Conservation (phyloP, 768 basidiomycete genomes). For the Tricholoma matsutake region DNA sequence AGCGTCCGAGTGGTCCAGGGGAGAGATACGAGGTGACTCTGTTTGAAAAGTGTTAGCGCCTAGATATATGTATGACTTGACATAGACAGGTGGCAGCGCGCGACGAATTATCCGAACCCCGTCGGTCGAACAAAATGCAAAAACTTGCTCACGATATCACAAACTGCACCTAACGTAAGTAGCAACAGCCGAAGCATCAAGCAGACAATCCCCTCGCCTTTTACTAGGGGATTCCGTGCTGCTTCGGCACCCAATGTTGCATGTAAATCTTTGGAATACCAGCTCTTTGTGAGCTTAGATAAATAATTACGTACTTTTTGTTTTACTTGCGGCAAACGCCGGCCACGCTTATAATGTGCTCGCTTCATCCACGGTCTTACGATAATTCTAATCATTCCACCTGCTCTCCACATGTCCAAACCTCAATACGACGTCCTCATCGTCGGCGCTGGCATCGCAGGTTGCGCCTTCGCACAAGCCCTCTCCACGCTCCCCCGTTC, state of each 20-base stretch:
- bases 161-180: not conserved
- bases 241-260: constrained; percentile 41
- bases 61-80: too few species aligned
- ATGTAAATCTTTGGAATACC: constrained; percentile 40
- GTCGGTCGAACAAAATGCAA: constrained; percentile 41
- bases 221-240: constrained; percentile 56
- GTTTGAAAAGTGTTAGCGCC: too few species aligned
- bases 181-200: constrained; percentile 46
- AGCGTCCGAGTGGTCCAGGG: too few species aligned
- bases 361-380: not conserved
- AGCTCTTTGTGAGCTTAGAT: constrained; percentile 31
- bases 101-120: constrained; percentile 23
- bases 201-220: constrained; percentile 54
- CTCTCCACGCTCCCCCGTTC: constrained; percentile 59
- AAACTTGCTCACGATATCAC: constrained; percentile 7
- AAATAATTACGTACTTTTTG: constrained; percentile 4
- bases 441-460: not conserved
- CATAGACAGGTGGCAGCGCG: too few species aligned
- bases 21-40: too few species aligned
- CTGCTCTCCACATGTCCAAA: not conserved
- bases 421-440: not conserved
- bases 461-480: constrained; percentile 40
- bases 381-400: not conserved
- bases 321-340: not conserved
- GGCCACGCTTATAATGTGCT: not conserved